These are phyloP conservation scores for Aspergillus unguis DNA, from an alignment of 2,329 filamentous ascomycete genomes.

Conservation along the genomic window DNA sequence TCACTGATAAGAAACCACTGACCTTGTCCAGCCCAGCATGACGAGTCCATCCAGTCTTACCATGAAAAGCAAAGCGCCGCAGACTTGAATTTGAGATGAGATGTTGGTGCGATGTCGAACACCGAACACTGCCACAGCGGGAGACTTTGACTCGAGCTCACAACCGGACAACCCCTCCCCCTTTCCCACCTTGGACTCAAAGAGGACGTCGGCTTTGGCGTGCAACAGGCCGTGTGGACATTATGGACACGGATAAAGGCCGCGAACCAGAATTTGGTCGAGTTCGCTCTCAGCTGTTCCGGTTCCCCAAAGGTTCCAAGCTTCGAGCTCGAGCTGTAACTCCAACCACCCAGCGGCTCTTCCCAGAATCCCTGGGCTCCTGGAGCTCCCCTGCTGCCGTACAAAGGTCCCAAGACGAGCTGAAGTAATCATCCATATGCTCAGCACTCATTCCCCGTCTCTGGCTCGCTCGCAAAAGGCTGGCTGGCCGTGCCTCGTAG, in stretches of 20 bases:
- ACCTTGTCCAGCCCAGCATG: neutral
- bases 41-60: neutral
- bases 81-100: neutral
- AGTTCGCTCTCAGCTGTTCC: neutral
- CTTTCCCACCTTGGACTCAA: constrained; percentile 2
- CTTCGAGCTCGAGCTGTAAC: neutral
- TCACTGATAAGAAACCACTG: too few relatives aligned
- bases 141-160: neutral
- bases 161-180: constrained; percentile 6
- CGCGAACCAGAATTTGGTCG: neutral
- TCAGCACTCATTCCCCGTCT: constrained; percentile 44
- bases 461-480: constrained; percentile 33
- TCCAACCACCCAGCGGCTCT: constrained; percentile 9
- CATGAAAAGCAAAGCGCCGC: neutral
- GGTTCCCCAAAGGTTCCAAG: neutral
- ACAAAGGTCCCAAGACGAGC: constrained; percentile 45
- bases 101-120: neutral
- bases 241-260: neutral
- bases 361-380: neutral
- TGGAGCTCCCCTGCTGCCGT: constrained; percentile 1
- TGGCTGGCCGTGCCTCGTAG: constrained; percentile 7
- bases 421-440: constrained; percentile 45
- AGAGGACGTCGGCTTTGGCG: neutral
- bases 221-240: neutral
- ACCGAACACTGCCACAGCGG: constrained; percentile 4